These are phyloP conservation scores for Leptographium wingfieldii DNA, from an alignment of 2,329 filamentous ascomycete genomes.

Conservation along the genomic window DNA sequence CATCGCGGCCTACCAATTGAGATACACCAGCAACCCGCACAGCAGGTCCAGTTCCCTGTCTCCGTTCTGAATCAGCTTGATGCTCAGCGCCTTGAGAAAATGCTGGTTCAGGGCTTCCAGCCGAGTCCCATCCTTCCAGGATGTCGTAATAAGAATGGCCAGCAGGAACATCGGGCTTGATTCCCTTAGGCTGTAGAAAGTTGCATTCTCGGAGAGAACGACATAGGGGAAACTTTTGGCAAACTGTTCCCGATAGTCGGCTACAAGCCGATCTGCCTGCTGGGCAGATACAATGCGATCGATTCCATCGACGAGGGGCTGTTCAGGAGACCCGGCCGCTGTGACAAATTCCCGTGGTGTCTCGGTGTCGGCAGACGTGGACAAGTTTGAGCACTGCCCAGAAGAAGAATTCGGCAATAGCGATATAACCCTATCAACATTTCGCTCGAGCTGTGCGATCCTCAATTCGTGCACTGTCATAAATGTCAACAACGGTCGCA, in stretches of 20 bases:
- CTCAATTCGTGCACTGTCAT: not conserved
- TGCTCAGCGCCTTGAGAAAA: not conserved
- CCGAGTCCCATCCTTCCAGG: not conserved
- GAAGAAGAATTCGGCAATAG: not conserved
- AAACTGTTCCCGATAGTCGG: not conserved
- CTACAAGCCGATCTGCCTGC: not conserved
- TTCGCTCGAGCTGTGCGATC: not conserved
- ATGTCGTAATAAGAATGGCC: not conserved
- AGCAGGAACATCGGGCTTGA: not conserved
- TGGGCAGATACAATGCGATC: not conserved
- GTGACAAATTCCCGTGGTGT: not conserved
- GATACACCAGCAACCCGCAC: slow-evolving; percentile 3
- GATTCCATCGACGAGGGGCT: not conserved
- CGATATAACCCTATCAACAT: slow-evolving; percentile 1
- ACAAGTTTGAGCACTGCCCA: not conserved
- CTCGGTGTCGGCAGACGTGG: not conserved
- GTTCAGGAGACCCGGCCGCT: not conserved
- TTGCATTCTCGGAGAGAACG: not conserved
- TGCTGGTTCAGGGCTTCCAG: not conserved
- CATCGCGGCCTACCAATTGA: not conserved
- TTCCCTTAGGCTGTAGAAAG: not conserved
- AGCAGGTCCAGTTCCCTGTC: slow-evolving; percentile 2
- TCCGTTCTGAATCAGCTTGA: not conserved
- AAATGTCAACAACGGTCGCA: not conserved
- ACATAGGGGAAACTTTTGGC: not conserved